Conservation (phyloP, 2,329 filamentous ascomycete species). For the Microthyrium microscopicum region DNA sequence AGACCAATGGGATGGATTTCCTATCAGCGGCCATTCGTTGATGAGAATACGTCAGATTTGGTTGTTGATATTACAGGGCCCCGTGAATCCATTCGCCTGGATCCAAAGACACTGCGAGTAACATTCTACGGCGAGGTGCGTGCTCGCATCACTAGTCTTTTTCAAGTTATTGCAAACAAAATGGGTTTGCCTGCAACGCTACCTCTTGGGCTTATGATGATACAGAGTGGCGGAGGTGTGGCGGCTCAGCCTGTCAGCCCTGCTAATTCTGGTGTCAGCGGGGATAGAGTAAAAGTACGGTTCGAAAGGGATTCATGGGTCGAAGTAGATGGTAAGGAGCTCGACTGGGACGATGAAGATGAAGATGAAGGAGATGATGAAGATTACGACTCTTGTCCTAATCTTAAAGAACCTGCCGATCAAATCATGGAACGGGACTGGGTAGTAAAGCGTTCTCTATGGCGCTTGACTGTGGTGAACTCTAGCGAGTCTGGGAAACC, state of each 20-base stretch:
- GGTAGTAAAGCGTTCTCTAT: conserved; percentile 22
- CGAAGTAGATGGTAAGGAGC: conserved; percentile 30
- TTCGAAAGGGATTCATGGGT: conserved; percentile 45
- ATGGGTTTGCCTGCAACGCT: conserved; percentile 46
- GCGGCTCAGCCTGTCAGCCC: conserved; percentile 46
- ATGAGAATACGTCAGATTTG: conserved; percentile 55
- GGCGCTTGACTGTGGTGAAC: conserved; percentile 39
- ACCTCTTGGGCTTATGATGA: conserved; percentile 51
- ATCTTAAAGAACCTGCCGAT: conserved; percentile 43
- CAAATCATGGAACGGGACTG: conserved; percentile 14
- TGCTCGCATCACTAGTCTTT: conserved; percentile 51
- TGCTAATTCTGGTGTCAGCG: conserved; percentile 51
- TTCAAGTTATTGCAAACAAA: conserved; percentile 69
- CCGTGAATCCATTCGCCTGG: conserved; percentile 27
- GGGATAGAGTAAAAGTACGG: conserved; percentile 49
- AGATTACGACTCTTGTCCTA: conserved; percentile 13
- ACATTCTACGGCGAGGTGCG: conserved; percentile 60
- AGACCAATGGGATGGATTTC: conserved; percentile 41
- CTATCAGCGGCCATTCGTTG: conserved; percentile 76
- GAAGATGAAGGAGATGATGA: conserved; percentile 19
- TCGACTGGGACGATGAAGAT: conserved; percentile 12
- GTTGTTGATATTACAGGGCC: conserved; percentile 51
- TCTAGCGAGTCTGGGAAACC: conserved; percentile 34
- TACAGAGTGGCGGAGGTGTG: conserved; percentile 33
- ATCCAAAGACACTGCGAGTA: conserved; percentile 32